Evolutionary conservation across 2,329 filamentous ascomycete genomes (phyloP).

Genomic region (Blastomyces percursus): DNA sequence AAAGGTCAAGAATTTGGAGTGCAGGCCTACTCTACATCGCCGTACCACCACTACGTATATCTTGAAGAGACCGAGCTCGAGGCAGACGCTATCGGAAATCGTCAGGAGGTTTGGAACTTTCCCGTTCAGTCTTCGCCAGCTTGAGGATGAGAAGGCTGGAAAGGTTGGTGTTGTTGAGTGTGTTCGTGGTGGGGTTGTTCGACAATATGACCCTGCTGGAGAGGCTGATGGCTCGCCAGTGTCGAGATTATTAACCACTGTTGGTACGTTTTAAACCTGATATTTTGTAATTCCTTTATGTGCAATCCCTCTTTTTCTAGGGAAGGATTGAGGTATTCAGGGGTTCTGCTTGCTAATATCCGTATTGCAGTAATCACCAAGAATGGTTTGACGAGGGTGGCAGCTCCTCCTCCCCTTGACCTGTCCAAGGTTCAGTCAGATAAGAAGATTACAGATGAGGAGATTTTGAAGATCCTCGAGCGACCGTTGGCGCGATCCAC

Average conservation of each 20-base stretch:
- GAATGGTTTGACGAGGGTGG: conserved; percentile 83
- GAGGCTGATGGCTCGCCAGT: conserved; percentile 84
- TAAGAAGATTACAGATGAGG: conserved; percentile 96
- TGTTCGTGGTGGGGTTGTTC: conserved; percentile 81
- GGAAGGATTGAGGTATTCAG: neutral
- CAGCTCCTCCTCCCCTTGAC: conserved; percentile 64
- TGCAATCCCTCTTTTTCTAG: neutral
- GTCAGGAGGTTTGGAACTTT: conserved; percentile 96
- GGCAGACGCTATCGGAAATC: conserved; percentile 85
- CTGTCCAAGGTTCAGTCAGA: conserved; percentile 78
- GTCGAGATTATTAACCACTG: conserved; percentile 75
- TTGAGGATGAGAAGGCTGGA: conserved; percentile 90
- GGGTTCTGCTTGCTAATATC: neutral
- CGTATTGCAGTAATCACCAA: conserved; percentile 71
- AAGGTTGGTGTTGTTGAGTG: conserved; percentile 96
- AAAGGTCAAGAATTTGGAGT: conserved; percentile 86
- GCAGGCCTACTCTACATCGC: conserved; percentile 84
- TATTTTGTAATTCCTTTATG: neutral
- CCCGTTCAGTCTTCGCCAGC: conserved; percentile 93
- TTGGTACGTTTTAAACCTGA: conserved; percentile 55
- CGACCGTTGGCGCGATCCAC: conserved; percentile 59
- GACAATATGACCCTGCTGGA: conserved; percentile 91
- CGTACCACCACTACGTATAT: conserved; percentile 85
- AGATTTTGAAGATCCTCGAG: conserved; percentile 88
- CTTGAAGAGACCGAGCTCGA: conserved; percentile 86